phyloP scores from a whole-genome alignment of 2,329 filamentous ascomycete genomes.

The Aspergillus proliferans region DNA sequence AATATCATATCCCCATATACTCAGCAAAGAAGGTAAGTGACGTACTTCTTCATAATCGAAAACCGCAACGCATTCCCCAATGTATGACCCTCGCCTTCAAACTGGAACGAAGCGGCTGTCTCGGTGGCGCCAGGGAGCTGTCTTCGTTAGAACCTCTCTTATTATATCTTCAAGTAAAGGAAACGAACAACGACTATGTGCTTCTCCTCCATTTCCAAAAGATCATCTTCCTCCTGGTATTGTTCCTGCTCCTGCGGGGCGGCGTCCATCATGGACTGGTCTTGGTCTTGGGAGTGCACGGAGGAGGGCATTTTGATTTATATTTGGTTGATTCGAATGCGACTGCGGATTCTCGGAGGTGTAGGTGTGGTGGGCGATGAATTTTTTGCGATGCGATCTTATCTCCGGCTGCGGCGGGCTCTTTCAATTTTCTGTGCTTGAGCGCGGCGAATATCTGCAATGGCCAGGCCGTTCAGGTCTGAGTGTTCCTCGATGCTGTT shows the following conservation, averaged over 20 bases:
- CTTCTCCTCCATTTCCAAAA: conserved; percentile 38
- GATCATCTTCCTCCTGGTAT: conserved; percentile 43
- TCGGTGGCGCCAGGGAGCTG: conserved; percentile 78
- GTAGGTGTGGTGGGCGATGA: not conserved
- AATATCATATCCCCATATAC: conserved; percentile 1
- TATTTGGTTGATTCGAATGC: not conserved
- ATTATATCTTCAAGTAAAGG: too few species aligned
- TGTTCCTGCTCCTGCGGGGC: conserved; percentile 33
- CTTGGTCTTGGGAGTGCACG: conserved; percentile 34
- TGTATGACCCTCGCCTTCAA: conserved; percentile 89
- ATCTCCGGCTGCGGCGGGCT: not conserved
- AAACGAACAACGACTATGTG: conserved; percentile 56
- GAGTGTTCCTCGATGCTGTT: too few species aligned
- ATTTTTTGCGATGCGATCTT: not conserved
- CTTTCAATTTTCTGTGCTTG: too few species aligned
- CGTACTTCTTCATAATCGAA: conserved; percentile 96
- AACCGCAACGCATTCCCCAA: conserved; percentile 90
- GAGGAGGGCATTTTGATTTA: conserved; percentile 30
- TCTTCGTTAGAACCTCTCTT: not conserved
- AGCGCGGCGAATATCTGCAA: too few species aligned
- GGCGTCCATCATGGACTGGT: conserved; percentile 38
- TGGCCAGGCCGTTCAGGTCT: too few species aligned
- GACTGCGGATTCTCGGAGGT: not conserved
- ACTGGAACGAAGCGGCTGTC: conserved; percentile 90
- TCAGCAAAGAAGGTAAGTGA: conserved; percentile 1